Percentiles rank a stretch among this genome's conserved stretches.
Evolutionary conservation across 306 rosid genomes (phyloP).

Genomic region (Canavalia ensiformis): DNA sequence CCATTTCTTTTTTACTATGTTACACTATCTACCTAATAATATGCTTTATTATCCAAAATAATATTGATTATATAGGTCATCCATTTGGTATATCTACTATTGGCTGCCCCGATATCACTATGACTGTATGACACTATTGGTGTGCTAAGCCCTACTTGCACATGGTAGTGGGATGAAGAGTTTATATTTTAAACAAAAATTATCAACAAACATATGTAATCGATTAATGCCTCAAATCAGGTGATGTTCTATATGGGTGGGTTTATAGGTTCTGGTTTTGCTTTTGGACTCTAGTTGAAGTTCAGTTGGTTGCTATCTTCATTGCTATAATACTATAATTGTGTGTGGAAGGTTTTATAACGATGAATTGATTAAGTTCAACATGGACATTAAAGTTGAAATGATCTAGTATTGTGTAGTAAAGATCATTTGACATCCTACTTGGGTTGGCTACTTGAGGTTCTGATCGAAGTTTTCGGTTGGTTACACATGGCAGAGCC

Average conservation of each 20-base stretch:
- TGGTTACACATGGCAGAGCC: neutral
- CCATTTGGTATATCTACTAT: constrained; percentile 4
- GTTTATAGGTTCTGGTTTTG: neutral
- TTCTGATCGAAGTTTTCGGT: constrained; percentile 6
- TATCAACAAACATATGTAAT: too few species aligned
- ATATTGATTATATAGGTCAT: neutral
- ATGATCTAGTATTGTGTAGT: neutral
- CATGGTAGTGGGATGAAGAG: neutral
- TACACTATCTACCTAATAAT: constrained; percentile 8
- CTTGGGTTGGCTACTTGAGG: neutral
- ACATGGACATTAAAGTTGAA: constrained; percentile 14
- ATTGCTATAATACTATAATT: neutral
- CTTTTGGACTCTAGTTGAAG: neutral
- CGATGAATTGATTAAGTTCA: neutral
- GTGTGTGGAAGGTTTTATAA: neutral
- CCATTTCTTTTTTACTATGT: neutral
- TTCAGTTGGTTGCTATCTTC: constrained; percentile 4
- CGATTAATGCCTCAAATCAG: neutral
- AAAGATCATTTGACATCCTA: neutral
- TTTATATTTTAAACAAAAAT: neutral
- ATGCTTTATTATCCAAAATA: neutral
- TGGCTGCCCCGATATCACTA: neutral
- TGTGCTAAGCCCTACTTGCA: constrained; percentile 29
- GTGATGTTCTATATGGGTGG: neutral
- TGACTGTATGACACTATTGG: neutral